phyloP scores from a whole-genome alignment of 495 filamentous ascomycete species.

The Hypoxylon rickii region DNA sequence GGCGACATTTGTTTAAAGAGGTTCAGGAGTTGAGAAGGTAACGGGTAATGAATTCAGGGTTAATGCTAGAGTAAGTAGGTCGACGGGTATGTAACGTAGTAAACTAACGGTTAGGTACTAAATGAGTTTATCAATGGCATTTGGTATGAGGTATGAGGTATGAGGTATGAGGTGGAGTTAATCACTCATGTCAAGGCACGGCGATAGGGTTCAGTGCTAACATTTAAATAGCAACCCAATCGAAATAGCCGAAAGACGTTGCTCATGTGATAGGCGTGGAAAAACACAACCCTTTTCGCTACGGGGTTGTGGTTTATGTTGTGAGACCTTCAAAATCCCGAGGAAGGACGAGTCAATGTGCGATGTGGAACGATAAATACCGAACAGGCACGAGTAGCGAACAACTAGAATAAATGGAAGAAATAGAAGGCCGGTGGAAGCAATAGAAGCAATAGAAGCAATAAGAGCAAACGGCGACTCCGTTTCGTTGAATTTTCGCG shows the following conservation, averaged over 20 bases:
- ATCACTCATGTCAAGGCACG: constrained; percentile 13
- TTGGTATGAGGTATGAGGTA: too few species aligned
- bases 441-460: too few species aligned
- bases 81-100: too few species aligned
- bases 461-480: constrained; percentile 30
- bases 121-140: too few species aligned
- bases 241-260: background rate
- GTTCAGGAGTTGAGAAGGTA: background rate
- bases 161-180: too few species aligned
- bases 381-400: too few species aligned
- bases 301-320: background rate
- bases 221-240: constrained; percentile 24
- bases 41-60: background rate
- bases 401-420: too few species aligned
- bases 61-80: constrained; percentile 1
- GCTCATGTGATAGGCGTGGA: constrained; percentile 30
- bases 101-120: too few species aligned
- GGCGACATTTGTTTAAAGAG: constrained; percentile 41
- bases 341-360: constrained; percentile 4
- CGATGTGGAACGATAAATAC: constrained; percentile 20
- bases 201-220: constrained; percentile 12
- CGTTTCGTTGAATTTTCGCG: constrained; percentile 26
- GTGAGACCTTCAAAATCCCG: background rate
- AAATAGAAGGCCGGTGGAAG: too few species aligned
- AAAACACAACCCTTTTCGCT: too few species aligned